Percentiles rank a stretch among this genome's conserved stretches.
Evolutionary conservation across 1,139 yeast species (phyloP).

Genomic region (Debaryomyces subglobosus): DNA sequence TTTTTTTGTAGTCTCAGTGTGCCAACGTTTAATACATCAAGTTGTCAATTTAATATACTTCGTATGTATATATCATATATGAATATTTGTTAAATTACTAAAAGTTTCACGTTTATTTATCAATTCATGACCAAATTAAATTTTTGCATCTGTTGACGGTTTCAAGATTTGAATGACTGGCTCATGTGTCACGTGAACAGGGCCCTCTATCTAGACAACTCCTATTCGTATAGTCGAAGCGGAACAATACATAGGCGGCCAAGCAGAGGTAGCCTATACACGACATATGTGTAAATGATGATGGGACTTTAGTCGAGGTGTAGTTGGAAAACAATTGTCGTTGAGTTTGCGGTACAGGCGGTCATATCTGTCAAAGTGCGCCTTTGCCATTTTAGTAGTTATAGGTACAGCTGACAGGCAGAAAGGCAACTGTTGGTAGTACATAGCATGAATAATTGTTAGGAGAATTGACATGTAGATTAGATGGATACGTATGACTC

Average conservation of each 20-base stretch:
- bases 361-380: not conserved
- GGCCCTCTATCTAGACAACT: not conserved
- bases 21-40: not conserved
- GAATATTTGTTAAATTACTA: not conserved
- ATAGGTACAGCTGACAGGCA: not conserved
- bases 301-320: too few relatives aligned
- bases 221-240: not conserved
- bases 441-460: not conserved
- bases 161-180: slow-evolving; percentile 8
- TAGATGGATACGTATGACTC: not conserved
- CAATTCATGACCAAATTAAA: slow-evolving; percentile 9
- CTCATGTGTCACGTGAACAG: not conserved
- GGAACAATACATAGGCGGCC: not conserved
- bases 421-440: not conserved
- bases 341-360: not conserved
- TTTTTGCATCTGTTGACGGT: slow-evolving; percentile 9
- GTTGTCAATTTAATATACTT: not conserved
- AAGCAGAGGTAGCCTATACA: not conserved
- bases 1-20: not conserved
- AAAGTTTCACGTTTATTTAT: not conserved
- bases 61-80: slow-evolving; percentile 1
- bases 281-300: not conserved
- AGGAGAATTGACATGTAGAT: not conserved
- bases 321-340: not conserved
- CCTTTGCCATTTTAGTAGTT: not conserved